A percentile compares a stretch with the other conserved stretches of the same genome.
These are phyloP conservation scores for Vanrija pseudolonga DNA, from an alignment of 1,284 basidiomycete genomes.

Conservation along the genomic window DNA sequence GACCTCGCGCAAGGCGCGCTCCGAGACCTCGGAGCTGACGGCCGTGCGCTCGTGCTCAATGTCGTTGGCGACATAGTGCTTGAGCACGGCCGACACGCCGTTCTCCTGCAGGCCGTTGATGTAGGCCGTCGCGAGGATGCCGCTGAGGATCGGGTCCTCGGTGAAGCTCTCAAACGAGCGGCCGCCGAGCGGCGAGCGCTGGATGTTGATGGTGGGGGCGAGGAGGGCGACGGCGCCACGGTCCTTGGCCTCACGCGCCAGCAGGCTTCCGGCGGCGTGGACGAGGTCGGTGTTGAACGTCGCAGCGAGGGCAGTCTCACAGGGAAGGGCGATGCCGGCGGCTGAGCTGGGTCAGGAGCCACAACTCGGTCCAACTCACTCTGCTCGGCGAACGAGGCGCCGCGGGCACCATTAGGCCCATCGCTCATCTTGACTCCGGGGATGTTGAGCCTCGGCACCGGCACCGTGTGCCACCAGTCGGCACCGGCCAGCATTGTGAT, in stretches of 20 bases:
- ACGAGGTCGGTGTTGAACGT: neutral
- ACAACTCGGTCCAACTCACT: conserved; percentile 54
- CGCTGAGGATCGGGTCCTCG: conserved; percentile 69
- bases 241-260: conserved; percentile 1
- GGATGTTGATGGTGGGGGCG: conserved; percentile 73
- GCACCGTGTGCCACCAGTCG: conserved; percentile 64
- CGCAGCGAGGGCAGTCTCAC: neutral
- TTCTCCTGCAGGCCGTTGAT: conserved; percentile 63
- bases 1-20: conserved; percentile 71
- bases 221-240: conserved; percentile 41
- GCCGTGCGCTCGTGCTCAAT: conserved; percentile 17
- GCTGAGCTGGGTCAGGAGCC: neutral
- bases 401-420: conserved; percentile 58
- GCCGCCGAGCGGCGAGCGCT: conserved; percentile 68
- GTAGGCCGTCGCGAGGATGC: conserved; percentile 64
- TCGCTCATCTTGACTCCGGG: conserved; percentile 49
- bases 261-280: neutral
- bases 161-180: conserved; percentile 57
- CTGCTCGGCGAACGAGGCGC: conserved; percentile 27
- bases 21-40: conserved; percentile 50
- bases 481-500: conserved; percentile 26
- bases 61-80: conserved; percentile 37
- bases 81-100: conserved; percentile 57
- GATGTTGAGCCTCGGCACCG: conserved; percentile 58
- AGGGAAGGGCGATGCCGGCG: conserved; percentile 60